Evolutionary conservation across 1,284 basidiomycete species (phyloP).

Genomic region (Moesziomyces antarcticus): DNA sequence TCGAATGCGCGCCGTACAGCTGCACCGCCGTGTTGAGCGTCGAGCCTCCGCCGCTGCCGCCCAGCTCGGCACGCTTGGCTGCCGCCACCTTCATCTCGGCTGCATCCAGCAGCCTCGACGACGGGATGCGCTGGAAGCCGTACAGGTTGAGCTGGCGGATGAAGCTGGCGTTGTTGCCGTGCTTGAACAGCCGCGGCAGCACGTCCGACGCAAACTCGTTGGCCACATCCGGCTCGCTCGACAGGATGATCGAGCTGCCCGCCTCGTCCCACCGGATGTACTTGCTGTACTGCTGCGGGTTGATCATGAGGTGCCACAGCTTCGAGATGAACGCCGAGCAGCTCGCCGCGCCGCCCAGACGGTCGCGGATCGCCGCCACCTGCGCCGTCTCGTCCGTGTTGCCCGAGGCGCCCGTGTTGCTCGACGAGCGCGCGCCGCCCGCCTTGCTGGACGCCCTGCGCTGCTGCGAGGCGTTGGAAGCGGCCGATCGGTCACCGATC

Average conservation of each 20-base stretch:
- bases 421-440: slow-evolving; percentile 22
- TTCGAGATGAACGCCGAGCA: slow-evolving; percentile 67
- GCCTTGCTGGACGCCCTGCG: slow-evolving; percentile 22
- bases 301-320: slow-evolving; percentile 67
- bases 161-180: slow-evolving; percentile 67
- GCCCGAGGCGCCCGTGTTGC: slow-evolving; percentile 44
- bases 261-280: slow-evolving; percentile 64
- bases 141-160: slow-evolving; percentile 67
- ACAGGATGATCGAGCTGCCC: slow-evolving; percentile 65
- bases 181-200: slow-evolving; percentile 65
- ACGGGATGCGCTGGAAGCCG: slow-evolving; percentile 66
- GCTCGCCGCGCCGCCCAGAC: slow-evolving; percentile 65
- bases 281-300: slow-evolving; percentile 59
- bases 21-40: slow-evolving; percentile 63
- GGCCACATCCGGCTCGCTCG: slow-evolving; percentile 61
- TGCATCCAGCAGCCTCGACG: slow-evolving; percentile 59
- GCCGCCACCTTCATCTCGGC: slow-evolving; percentile 60
- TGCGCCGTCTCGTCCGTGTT: slow-evolving; percentile 59
- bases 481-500: slow-evolving; percentile 22
- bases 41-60: slow-evolving; percentile 15
- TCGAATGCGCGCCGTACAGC: slow-evolving; percentile 64
- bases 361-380: slow-evolving; percentile 65
- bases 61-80: slow-evolving; percentile 32
- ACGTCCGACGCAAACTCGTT: slow-evolving; percentile 66
- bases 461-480: slow-evolving; percentile 14